Base-by-base conservation (phyloP, 352 stramenopile species). In the Globisporangium okanoganense region DNA sequence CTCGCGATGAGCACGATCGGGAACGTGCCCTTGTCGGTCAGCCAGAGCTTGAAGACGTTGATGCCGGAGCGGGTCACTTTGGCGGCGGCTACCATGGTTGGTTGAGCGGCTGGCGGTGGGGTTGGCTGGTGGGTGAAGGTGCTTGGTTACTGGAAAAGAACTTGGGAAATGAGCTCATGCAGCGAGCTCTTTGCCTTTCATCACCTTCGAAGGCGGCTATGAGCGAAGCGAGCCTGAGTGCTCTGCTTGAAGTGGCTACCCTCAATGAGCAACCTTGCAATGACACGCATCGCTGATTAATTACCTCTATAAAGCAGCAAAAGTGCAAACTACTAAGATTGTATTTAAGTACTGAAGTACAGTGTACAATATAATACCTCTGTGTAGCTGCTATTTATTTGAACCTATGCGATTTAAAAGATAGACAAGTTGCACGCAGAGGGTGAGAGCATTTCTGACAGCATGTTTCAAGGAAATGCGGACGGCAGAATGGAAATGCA, bases 21-120 rank as follows among this genome's bases (percentile, higher is more conserved):
- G 59, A 88, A 85, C 38, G 76, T 88, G 63, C 58, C 72, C 38
- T 66, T 77, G 72, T 88, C 78, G 13, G 78, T 88, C 41, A 61
- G 70, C 78, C 78, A 88, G 56, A 88, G 78, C 68, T 79, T 84
- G 66, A 71, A 56, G 44, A 73, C 49, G 59, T 58, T 69, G 56
- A 79, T 73, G 58, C 61, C 58, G 20, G 71, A 79, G 57, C 69
- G 71, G 13, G 64, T 69, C 16, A 64, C 63, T 16, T 50, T 49
- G 55, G 58, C 58, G 22, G 57, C 24, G 27, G 49, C 47, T 22
- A 75, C 68, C 60, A 71, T 72, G n/a, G 6, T 31, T 27, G n/a
- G 16, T 14, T 48, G 4, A 36, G 41, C 31, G 33, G n/a, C n/a
- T 35, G 36, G 24, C 24, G 43, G 29, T 16, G 18, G 29, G 44